Conservation (phyloP, 2,329 filamentous ascomycete species). For the Lecanicillium sp. region DNA sequence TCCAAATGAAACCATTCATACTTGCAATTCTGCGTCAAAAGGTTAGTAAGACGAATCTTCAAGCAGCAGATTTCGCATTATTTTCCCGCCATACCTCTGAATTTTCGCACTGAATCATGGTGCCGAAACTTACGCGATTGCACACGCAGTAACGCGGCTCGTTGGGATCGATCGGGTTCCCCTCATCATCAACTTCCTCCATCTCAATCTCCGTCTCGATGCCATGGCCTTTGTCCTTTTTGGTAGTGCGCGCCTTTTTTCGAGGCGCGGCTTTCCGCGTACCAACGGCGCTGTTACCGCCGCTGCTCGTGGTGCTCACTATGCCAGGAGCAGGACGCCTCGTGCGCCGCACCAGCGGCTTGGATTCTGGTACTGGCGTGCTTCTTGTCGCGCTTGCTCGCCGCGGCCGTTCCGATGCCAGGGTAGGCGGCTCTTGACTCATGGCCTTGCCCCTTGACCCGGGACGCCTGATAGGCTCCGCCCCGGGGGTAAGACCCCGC, state of each 20-base stretch:
- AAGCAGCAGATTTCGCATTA: neutral
- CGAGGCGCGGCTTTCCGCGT: conserved; percentile 63
- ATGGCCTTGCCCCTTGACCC: conserved; percentile 46
- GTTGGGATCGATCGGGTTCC: conserved; percentile 65
- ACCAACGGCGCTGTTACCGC: conserved; percentile 61
- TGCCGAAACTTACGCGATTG: conserved; percentile 72
- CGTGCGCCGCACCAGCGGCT: conserved; percentile 48
- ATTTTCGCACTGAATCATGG: conserved; percentile 80
- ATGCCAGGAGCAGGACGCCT: conserved; percentile 69
- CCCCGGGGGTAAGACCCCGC: conserved; percentile 29
- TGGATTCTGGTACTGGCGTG: conserved; percentile 48
- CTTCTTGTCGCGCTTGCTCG: conserved; percentile 52
- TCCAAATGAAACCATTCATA: conserved; percentile 81
- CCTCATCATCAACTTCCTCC: conserved; percentile 61
- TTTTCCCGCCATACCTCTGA: conserved; percentile 48
- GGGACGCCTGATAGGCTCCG: conserved; percentile 38
- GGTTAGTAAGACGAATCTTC: conserved; percentile 18
- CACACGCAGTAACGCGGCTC: conserved; percentile 75
- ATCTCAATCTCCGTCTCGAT: conserved; percentile 41
- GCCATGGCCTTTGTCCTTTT: conserved; percentile 40
- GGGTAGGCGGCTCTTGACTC: conserved; percentile 45
- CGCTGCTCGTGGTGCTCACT: conserved; percentile 56
- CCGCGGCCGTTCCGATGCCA: conserved; percentile 48
- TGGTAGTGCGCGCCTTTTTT: conserved; percentile 52
- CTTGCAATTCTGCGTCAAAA: conserved; percentile 54